Evolutionary conservation across 139 green algal species (phyloP).

Genomic region (Closterium sp.): DNA sequence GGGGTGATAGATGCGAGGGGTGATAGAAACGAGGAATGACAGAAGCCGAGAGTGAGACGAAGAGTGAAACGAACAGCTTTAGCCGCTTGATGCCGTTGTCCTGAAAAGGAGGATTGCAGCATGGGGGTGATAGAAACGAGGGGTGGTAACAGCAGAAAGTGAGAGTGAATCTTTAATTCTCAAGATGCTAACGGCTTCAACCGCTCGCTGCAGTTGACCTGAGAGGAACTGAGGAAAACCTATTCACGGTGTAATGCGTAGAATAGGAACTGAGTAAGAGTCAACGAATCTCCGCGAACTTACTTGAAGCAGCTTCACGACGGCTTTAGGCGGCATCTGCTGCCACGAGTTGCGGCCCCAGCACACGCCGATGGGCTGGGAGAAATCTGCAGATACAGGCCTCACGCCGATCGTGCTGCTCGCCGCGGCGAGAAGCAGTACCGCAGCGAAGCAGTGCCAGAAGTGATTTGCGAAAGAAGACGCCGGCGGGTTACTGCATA

Average conservation of each 20-base stretch:
- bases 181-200: too few relatives aligned
- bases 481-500: background rate
- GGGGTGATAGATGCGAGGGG: too few relatives aligned
- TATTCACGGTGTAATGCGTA: too few relatives aligned
- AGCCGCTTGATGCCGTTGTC: background rate
- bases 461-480: background rate
- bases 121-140: background rate
- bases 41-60: too few relatives aligned
- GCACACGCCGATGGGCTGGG: constrained; percentile 11
- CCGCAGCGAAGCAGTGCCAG: background rate
- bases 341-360: constrained; percentile 10
- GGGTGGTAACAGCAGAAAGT: background rate
- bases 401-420: background rate
- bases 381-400: background rate
- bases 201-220: too few relatives aligned
- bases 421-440: background rate
- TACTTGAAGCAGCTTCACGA: constrained; percentile 12
- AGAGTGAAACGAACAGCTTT: background rate
- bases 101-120: background rate
- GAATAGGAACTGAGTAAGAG: too few relatives aligned
- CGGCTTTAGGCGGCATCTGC: background rate
- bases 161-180: too few relatives aligned
- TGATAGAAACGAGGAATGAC: too few relatives aligned
- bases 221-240: too few relatives aligned
- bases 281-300: too few relatives aligned